Percentiles rank a stretch among this genome's conserved stretches.
These are phyloP conservation scores for Candida pseudofarinosa DNA, from an alignment of 805 yeast species.

Conservation along the genomic window DNA sequence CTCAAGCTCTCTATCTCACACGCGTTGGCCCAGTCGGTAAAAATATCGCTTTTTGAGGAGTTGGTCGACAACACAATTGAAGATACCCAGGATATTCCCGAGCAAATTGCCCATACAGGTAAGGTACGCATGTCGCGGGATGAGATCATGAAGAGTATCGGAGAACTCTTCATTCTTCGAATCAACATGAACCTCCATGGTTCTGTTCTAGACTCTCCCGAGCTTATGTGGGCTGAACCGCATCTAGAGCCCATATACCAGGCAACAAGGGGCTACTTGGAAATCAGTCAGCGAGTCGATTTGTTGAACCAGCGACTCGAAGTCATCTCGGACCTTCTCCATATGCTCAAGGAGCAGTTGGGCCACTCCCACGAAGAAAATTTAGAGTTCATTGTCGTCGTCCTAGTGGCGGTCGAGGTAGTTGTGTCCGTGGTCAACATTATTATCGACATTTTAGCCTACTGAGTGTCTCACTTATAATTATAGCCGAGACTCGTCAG, in stretches of 20 bases:
- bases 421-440: slow-evolving; percentile 83
- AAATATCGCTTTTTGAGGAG: slow-evolving; percentile 92
- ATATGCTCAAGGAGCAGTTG: slow-evolving; percentile 94
- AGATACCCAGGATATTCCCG: slow-evolving; percentile 96
- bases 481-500: too few relatives aligned
- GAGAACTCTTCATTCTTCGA: slow-evolving; percentile 86
- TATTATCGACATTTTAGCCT: slow-evolving; percentile 49
- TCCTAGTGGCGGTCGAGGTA: slow-evolving; percentile 88
- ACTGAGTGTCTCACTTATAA: slow-evolving; percentile 13
- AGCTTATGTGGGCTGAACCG: slow-evolving; percentile 98
- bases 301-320: slow-evolving; percentile 87
- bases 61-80: slow-evolving; percentile 94
- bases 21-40: slow-evolving; percentile 93
- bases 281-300: slow-evolving; percentile 90
- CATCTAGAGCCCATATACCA: slow-evolving; percentile 96
- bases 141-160: slow-evolving; percentile 95
- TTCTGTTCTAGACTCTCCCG: slow-evolving; percentile 91
- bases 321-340: slow-evolving; percentile 87
- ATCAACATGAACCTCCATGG: slow-evolving; percentile 82
- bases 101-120: slow-evolving; percentile 90
- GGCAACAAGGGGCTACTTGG: slow-evolving; percentile 93
- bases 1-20: slow-evolving; percentile 88
- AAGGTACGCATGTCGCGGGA: slow-evolving; percentile 91
- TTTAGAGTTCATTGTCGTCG: slow-evolving; percentile 84
- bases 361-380: slow-evolving; percentile 93